A percentile compares a stretch with the other conserved stretches of the same genome.
Evolutionary conservation across 148 eudicot genomes (phyloP).

Genomic region (Rheum nobile): DNA sequence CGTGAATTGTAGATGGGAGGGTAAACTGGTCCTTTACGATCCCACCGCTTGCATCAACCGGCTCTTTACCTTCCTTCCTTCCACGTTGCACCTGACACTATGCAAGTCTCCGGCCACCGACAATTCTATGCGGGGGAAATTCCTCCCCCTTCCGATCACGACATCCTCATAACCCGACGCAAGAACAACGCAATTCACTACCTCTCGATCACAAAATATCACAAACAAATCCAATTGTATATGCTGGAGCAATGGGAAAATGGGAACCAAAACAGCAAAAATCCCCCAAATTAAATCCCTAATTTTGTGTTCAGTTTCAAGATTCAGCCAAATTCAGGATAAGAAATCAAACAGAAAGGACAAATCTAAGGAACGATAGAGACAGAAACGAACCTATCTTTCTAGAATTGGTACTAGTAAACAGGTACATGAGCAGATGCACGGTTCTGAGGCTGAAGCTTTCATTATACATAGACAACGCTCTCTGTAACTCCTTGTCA

Average conservation of each 20-base stretch:
- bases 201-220: background rate
- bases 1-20: too few species aligned
- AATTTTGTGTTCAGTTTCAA: too few species aligned
- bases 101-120: background rate
- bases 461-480: background rate
- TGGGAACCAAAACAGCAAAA: background rate
- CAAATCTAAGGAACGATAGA: background rate
- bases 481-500: slow-evolving; percentile 64
- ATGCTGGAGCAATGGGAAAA: too few species aligned
- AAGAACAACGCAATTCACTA: background rate
- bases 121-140: background rate
- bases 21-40: background rate
- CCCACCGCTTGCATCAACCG: background rate
- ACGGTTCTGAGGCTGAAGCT: slow-evolving; percentile 8
- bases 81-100: too few species aligned
- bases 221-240: background rate
- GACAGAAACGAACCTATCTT: slow-evolving; percentile 44
- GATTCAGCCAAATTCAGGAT: too few species aligned
- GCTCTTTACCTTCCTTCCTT: too few species aligned
- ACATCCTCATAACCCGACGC: background rate
- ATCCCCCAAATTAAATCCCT: background rate
- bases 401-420: slow-evolving; percentile 29
- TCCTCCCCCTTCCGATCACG: background rate
- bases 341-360: background rate
- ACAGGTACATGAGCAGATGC: slow-evolving; percentile 13